A percentile compares a stretch with the other conserved stretches of the same genome.
phyloP scores from a whole-genome alignment of 1,284 basidiomycete species.

The Leccinum griseonigrum region DNA sequence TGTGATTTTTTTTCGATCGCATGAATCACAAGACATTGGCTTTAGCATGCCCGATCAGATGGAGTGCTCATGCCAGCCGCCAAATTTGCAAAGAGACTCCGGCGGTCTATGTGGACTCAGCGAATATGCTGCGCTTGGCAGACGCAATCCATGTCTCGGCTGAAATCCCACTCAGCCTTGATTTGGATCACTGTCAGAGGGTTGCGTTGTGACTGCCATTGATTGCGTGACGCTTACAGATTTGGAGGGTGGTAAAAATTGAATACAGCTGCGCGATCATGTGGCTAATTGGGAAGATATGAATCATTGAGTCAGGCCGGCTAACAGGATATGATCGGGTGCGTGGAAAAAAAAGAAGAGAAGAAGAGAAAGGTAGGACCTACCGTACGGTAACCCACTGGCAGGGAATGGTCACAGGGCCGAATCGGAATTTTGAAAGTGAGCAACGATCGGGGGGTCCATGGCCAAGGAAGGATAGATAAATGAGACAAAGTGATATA shows the following conservation, averaged over 20 bases:
- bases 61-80: slow-evolving; percentile 1
- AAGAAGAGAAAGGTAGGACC: not conserved
- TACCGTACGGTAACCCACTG: not conserved
- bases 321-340: slow-evolving; percentile 17
- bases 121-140: slow-evolving; percentile 8
- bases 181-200: not conserved
- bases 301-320: slow-evolving; percentile 20
- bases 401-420: not conserved
- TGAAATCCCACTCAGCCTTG: slow-evolving; percentile 3
- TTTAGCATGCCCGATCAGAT: slow-evolving; percentile 16
- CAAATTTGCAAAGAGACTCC: slow-evolving; percentile 7
- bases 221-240: slow-evolving; percentile 14
- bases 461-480: slow-evolving; percentile 15
- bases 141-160: slow-evolving; percentile 19
- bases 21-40: not conserved
- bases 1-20: not conserved
- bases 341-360: not conserved
- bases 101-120: slow-evolving; percentile 15
- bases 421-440: not conserved
- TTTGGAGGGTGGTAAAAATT: slow-evolving; percentile 6
- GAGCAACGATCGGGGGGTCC: slow-evolving; percentile 20
- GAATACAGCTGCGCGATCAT: slow-evolving; percentile 25
- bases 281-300: slow-evolving; percentile 15
- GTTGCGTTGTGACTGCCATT: not conserved
- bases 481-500: slow-evolving; percentile 19